Evolutionary conservation across 2,329 filamentous ascomycete genomes (phyloP), one percentile per base, ranked within the genome.

Genomic region (Beauveria rudraprayagi): DNA sequence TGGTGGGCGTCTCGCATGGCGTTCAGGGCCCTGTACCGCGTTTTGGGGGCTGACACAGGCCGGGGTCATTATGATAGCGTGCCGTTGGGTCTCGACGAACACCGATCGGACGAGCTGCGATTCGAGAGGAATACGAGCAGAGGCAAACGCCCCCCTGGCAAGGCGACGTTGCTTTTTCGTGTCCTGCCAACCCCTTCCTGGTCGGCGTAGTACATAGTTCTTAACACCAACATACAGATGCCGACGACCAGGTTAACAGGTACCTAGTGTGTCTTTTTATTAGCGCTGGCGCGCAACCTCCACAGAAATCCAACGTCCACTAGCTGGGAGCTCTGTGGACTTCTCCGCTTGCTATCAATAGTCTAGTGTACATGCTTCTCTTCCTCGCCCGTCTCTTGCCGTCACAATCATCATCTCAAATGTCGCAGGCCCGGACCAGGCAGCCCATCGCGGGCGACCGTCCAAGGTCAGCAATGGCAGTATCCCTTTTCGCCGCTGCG

Each of bases 21-120:
- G 62, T 60, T 26, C 62, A 56, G 30, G 53, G 60, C 34, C 37
- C 44, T 52, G 55, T 41, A n/a, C 28, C 37, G 41, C 43, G 58
- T 47, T 44, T 60, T 47, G 41, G 28, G 41, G 61, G 48, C 19
- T 5, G 47, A 46, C 19, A 11, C 11, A 2, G 24, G 48, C 7
- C 46, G 46, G 14, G 48, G 37, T 3, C n/a, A 14, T 2, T 59
- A 59, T 28, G 37, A 44, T 26, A 28, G 56, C 34, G 24, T 59
- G 37, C 56, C 56, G n/a, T 40, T 52, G 24, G 56, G 48, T 17
- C 17, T 52, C 11, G 47, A 59, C n/a, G 56, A 59, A 14, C 26
- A 14, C 26, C 10, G 37, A 22, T 10, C 37, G 17, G 47, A 43
- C 10, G 47, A 59, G 56, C 34, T 17, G 26, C 37, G n/a, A 14